Base-by-base conservation (phyloP, 169 alveolate genomes). In the Plasmodium sp. region DNA sequence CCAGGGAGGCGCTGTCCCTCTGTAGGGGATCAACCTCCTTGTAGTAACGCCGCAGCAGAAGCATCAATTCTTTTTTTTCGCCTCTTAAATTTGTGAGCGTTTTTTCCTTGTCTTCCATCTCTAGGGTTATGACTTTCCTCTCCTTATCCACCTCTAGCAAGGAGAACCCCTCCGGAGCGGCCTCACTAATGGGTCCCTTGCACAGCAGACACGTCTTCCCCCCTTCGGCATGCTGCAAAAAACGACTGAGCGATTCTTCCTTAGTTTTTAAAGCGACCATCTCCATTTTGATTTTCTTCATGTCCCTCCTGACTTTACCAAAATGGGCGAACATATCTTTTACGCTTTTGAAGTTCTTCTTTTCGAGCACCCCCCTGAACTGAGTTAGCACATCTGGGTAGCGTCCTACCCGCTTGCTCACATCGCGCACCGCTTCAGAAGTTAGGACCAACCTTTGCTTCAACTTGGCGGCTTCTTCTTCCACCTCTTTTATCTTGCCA, bases 341-440 rank as follows among this genome's bases (percentile, higher is more conserved):
- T 22, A 51, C 33, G 67, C 16, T 58, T 56, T 51, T 74, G 27
- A 75, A 48, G 10, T 86, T 22, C 31, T 41, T 31, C 41, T 77
- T 48, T 39, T 77, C 81, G 3, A 86, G 51, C 93, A 86, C 77
- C 27, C 12, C 12, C 9, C 27, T n/a, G 67, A 86, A 86, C n/a
- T 34, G 22, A 31, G 71, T 27, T 34, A 86, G 43, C 1, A 7
- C 45, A 2, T 86, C 51, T 9, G 58, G 41, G 45, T 77, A 77
- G 2, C 36, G 43, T 75, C 81, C 71, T 18, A 71, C 67, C 33
- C 67, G 67, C 18, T 86, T 34, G 41, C 77, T 71, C 5, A 71
- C 81, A 54, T 41, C 39, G 14, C 43, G 31, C 7, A 79, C n/a
- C 18, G 79, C 81, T 75, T 33, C 81, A 3, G 39, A 39, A 7